phyloP scores from a whole-genome alignment of 2,329 filamentous ascomycete genomes.

The Dactylellina cionopaga region DNA sequence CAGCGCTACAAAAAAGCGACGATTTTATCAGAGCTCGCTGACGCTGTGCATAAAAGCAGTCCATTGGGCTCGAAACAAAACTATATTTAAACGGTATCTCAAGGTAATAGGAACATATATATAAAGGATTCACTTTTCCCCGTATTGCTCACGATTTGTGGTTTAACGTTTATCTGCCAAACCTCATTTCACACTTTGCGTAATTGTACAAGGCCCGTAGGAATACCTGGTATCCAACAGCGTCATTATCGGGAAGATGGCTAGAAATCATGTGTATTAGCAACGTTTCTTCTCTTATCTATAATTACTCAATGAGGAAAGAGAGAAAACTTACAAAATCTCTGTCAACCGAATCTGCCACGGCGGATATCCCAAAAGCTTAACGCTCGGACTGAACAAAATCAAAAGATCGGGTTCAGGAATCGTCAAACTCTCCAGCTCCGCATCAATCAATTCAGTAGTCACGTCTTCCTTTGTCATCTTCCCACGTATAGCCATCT shows the following conservation, averaged over 20 bases:
- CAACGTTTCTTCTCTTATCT: conserved; percentile 58
- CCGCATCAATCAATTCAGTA: conserved; percentile 85
- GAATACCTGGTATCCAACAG: conserved; percentile 94
- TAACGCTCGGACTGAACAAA: conserved; percentile 83
- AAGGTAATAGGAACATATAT: no score
- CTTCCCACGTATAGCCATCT: conserved; percentile 93
- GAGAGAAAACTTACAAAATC: conserved; percentile 70
- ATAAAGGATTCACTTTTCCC: no score
- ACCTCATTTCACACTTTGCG: conserved; percentile 86
- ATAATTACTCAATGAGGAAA: not conserved
- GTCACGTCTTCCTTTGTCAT: conserved; percentile 83
- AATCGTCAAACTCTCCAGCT: conserved; percentile 77
- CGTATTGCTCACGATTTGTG: no score
- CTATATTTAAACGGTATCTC: no score
- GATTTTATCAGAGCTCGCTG: conserved; percentile 12
- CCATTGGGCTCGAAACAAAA: conserved; percentile 1
- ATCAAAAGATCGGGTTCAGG: conserved; percentile 89
- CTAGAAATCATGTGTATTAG: conserved; percentile 27
- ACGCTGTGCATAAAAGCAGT: not conserved
- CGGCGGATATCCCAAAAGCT: conserved; percentile 89
- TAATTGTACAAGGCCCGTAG: conserved; percentile 83
- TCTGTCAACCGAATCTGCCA: conserved; percentile 96
- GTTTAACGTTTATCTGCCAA: conserved; percentile 79
- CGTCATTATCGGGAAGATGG: conserved; percentile 77
- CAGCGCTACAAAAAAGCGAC: conserved; percentile 9